Percentiles rank a stretch among this genome's conserved stretches.
phyloP scores from a whole-genome alignment of 192 early-diverging fungal genomes.

The Coemansia umbellata region DNA sequence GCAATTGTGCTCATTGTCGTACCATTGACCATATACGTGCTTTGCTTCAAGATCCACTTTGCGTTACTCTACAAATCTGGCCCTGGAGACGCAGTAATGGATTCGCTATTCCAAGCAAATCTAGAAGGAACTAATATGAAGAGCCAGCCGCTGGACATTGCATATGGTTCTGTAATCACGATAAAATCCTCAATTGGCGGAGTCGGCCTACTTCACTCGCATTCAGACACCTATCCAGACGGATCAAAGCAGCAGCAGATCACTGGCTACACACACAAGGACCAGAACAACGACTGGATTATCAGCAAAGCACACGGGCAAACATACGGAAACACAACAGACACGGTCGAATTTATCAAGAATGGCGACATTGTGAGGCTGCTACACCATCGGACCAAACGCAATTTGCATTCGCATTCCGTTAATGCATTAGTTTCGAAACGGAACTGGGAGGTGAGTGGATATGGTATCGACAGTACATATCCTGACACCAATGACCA shows the following conservation, averaged over 20 bases:
- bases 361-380: slow-evolving; percentile 83
- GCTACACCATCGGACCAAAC: slow-evolving; percentile 63
- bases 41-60: slow-evolving; percentile 87
- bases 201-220: slow-evolving; percentile 92
- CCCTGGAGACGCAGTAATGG: slow-evolving; percentile 89
- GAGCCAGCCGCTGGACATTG: slow-evolving; percentile 83
- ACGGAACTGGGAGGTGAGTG: slow-evolving; percentile 81
- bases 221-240: slow-evolving; percentile 76
- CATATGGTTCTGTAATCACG: slow-evolving; percentile 85
- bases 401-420: slow-evolving; percentile 84
- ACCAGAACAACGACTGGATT: slow-evolving; percentile 90
- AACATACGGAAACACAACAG: slow-evolving; percentile 15
- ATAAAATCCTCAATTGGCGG: slow-evolving; percentile 79
- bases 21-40: slow-evolving; percentile 78
- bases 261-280: slow-evolving; percentile 91
- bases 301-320: slow-evolving; percentile 60
- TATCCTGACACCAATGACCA: slow-evolving; percentile 82
- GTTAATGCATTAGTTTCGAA: slow-evolving; percentile 73
- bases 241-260: slow-evolving; percentile 95
- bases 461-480: slow-evolving; percentile 70
- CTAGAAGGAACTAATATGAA: slow-evolving; percentile 75
- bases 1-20: slow-evolving; percentile 74
- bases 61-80: slow-evolving; percentile 75
- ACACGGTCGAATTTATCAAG: slow-evolving; percentile 59
- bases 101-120: slow-evolving; percentile 93